Conservation (phyloP, 495 filamentous ascomycete species). For the Arthonia radiata region DNA sequence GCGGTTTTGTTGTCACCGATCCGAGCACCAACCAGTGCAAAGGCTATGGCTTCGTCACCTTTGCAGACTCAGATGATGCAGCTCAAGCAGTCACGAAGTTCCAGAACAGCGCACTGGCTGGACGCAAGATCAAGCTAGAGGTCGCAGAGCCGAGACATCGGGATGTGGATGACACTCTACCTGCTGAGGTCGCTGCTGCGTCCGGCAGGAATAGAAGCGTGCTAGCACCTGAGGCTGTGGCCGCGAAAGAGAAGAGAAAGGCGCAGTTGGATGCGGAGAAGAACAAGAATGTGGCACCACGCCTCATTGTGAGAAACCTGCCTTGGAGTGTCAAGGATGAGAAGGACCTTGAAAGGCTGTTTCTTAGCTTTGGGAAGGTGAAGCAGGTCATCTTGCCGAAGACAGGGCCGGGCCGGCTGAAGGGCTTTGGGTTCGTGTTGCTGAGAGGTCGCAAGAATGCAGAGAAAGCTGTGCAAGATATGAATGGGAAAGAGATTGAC, state of each 20-base stretch:
- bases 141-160: slow-evolving; percentile 68
- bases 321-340: slow-evolving; percentile 85
- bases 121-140: slow-evolving; percentile 62
- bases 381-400: slow-evolving; percentile 61
- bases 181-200: no score
- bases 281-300: slow-evolving; percentile 36
- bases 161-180: no score
- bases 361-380: slow-evolving; percentile 73
- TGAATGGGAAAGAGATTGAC: slow-evolving; percentile 81
- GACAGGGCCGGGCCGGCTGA: slow-evolving; percentile 35
- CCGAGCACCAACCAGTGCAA: slow-evolving; percentile 57
- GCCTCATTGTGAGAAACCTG: slow-evolving; percentile 82
- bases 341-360: slow-evolving; percentile 51
- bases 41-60: slow-evolving; percentile 92
- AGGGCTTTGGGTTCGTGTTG: slow-evolving; percentile 83
- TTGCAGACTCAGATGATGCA: slow-evolving; percentile 80
- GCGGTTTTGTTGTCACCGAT: slow-evolving; percentile 70
- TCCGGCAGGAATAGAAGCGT: slow-evolving; percentile 14
- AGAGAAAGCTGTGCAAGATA: slow-evolving; percentile 54
- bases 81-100: slow-evolving; percentile 52
- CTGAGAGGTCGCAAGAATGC: slow-evolving; percentile 76
- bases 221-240: slow-evolving; percentile 12
- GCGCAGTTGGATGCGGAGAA: slow-evolving; percentile 27
- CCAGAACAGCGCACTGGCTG: slow-evolving; percentile 44
- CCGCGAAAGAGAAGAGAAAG: slow-evolving; percentile 32